These are phyloP conservation scores for Boletus fagicola DNA, from an alignment of 768 basidiomycete species.

Conservation along the genomic window DNA sequence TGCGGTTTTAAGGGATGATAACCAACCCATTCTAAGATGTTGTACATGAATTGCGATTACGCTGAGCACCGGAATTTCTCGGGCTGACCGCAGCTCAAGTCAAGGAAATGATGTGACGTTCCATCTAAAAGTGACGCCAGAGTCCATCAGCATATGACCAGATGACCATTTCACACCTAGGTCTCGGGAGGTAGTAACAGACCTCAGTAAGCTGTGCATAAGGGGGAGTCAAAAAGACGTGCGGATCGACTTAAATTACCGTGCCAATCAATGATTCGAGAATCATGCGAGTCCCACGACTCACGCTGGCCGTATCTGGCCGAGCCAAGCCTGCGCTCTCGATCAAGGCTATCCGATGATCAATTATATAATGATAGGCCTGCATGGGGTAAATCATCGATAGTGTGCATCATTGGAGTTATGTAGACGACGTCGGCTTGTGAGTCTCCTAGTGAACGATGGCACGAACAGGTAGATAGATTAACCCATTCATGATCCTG, in stretches of 20 bases:
- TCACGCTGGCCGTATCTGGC: slow-evolving; percentile 3
- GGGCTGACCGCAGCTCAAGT: too few species aligned
- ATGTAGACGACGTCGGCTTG: too few species aligned
- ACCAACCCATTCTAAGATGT: too few species aligned
- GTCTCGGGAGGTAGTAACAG: neutral
- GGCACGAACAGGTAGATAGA: too few species aligned
- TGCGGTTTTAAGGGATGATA: neutral
- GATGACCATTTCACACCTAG: neutral
- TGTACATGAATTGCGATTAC: too few species aligned
- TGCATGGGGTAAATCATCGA: neutral
- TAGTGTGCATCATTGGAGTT: neutral
- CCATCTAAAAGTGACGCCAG: too few species aligned
- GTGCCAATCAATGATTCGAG: neutral
- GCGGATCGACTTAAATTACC: slow-evolving; percentile 1
- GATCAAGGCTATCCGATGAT: neutral
- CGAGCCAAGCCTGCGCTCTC: neutral
- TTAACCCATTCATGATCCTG: too few species aligned
- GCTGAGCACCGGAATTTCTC: too few species aligned
- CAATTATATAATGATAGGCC: neutral
- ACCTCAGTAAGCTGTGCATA: neutral
- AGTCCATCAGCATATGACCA: too few species aligned
- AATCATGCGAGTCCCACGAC: neutral
- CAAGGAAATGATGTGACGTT: too few species aligned
- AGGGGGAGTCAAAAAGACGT: neutral
- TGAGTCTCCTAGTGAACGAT: too few species aligned